Conservation (phyloP, 257 asterid genomes). For the Penstemon eatonii region DNA sequence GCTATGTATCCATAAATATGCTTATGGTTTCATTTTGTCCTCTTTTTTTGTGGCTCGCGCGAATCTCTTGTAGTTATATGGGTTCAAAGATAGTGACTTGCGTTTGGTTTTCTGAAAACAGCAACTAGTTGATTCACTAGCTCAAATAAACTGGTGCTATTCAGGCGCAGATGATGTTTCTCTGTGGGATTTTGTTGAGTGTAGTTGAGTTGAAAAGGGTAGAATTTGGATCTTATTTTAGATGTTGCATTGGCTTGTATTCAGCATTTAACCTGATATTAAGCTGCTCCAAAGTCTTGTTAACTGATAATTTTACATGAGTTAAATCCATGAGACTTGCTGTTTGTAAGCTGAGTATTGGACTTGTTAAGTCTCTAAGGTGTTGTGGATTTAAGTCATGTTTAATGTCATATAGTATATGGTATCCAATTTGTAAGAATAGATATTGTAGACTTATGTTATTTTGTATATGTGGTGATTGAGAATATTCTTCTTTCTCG, state of each 20-base stretch:
- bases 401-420: conserved; percentile 1
- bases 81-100: conserved; percentile 1
- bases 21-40: conserved; percentile 13
- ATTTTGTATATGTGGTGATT: not conserved
- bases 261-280: not conserved
- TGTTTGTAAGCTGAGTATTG: conserved; percentile 8
- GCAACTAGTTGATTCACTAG: conserved; percentile 13
- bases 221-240: not conserved
- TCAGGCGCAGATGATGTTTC: not conserved
- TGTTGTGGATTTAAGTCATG: not conserved
- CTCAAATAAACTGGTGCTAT: conserved; percentile 1
- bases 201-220: conserved; percentile 4
- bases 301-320: not conserved
- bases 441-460: not conserved
- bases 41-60: not conserved
- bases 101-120: not conserved
- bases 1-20: not conserved
- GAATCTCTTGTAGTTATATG: not conserved
- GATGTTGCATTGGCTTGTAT: not conserved
- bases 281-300: not conserved
- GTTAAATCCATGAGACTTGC: not conserved
- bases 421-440: not conserved
- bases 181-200: conserved; percentile 7
- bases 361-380: not conserved
- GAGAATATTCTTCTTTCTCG: not conserved